Evolutionary conservation across 2,329 filamentous ascomycete species (phyloP), one percentile per base, ranked within the genome.

Genomic region (Xylariaceae sp.): DNA sequence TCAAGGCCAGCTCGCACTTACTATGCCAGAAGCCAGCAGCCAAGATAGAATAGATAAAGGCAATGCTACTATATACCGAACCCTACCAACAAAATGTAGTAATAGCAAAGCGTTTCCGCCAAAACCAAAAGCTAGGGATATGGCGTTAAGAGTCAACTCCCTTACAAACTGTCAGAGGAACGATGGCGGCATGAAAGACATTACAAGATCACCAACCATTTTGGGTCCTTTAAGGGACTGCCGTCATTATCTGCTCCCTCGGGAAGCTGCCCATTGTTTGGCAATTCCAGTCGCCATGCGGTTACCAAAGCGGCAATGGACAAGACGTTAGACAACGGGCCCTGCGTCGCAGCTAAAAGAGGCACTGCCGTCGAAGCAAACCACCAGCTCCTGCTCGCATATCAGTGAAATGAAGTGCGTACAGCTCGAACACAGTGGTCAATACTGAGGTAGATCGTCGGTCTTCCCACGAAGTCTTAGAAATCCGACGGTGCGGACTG

Each of bases 331-430:
- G 37, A 40, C 8, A 44, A 28, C 4, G 38, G 33, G n/a, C 37
- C 42, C 18, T 44, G 42, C n/a, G 42, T 44, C 11, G 37, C 42
- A 13, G 37, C 42, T 26, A 44, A 33, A 9, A 44, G 18, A 9
- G 42, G 37, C 13, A 44, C 42, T n/a, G 42, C 42, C 2, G 37
- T 44, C 19, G 37, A 40, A 9, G 37, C 42, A 33, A 44, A 44
- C 42, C 42, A 44, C 42, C 42, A 44, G 19, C 29, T 39, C 32
- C 42, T 44, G 34, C 12, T 15, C 13, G 8, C 16, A 6, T 17
- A 13, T 32, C 30, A 32, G 30, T 8, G 7, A 13, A 15, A n/a
- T 8, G 13, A 32, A 13, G 15, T 8, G 7, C 13, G 30, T 17
- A 32, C 4, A 32, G 13, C 8, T 9, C 15, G 13, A 15, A 17